Evolutionary conservation across 2,329 filamentous ascomycete species (phyloP), one percentile per base, ranked within the genome.

Genomic region (Ophiosphaerella korrae): DNA sequence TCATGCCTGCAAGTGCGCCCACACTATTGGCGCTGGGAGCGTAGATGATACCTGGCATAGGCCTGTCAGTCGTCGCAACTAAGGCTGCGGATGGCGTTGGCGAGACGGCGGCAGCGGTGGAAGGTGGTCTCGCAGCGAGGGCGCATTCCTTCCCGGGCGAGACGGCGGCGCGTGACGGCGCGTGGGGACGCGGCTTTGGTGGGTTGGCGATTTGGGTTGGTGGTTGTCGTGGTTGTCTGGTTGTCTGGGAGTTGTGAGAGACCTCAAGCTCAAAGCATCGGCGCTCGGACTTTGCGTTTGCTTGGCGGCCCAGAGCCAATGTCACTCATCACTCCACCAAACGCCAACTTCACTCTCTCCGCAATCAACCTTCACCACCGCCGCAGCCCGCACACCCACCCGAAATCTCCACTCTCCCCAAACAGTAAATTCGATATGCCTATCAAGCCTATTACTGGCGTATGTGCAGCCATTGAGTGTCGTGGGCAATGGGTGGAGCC

Each of bases 391-490:
- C 66, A 61, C 42, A 46, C 58, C 60, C 61, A 52, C 55, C 60
- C 52, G 59, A 21, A 61, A 58, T 64, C 57, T 68, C 65, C 65
- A 64, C 61, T 64, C 48, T 63, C 62, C 49, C 46, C 55, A 48
- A 53, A 58, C 57, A 52, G 41, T 55, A 38, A 63, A 38, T 51
- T 52, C 62, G 58, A 59, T 63, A 77, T 77, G 75, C 72, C 72
- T 54, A 60, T 80, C 67, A 80, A 79, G 74, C 78, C 78, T 57
- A 80, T 81, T 63, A 79, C 77, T 57, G 78, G 78, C 64, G 78
- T 80, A 79, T 53, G 78, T 74, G 39, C 26, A 64, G 55, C 62
- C 67, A 77, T 71, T 72, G 68, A 53, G 57, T 43, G 43, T 50
- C 24, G 44, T 45, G 46, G 49, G 47, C 52, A 43, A 34, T 36